Evolutionary conservation across 2,329 filamentous ascomycete genomes (phyloP).

Genomic region (Verticillium nonalfalfae): DNA sequence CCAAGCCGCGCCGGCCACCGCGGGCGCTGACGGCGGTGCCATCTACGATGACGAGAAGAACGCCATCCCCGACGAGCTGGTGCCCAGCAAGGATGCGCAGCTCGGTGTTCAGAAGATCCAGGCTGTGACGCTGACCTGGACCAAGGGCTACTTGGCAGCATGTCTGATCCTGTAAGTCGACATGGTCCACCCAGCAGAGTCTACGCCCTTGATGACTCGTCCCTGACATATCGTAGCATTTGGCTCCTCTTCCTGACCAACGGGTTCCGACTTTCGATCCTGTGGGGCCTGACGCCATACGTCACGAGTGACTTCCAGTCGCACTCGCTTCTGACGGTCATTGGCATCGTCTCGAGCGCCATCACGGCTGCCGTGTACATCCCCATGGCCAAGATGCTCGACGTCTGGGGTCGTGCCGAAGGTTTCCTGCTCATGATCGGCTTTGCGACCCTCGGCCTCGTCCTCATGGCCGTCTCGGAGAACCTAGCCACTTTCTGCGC

Average conservation of each 20-base stretch:
- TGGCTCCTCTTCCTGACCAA: slow-evolving; percentile 41
- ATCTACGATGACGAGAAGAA: not conserved
- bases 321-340: slow-evolving; percentile 59
- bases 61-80: slow-evolving; percentile 1
- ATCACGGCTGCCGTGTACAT: slow-evolving; percentile 30
- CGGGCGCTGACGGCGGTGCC: not conserved
- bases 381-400: slow-evolving; percentile 40
- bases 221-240: not conserved
- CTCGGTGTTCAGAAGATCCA: slow-evolving; percentile 33
- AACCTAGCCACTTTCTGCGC: slow-evolving; percentile 53
- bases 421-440: slow-evolving; percentile 34
- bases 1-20: not conserved
- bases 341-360: slow-evolving; percentile 52
- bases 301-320: slow-evolving; percentile 59
- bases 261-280: slow-evolving; percentile 36
- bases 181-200: not conserved
- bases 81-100: slow-evolving; percentile 16
- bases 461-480: slow-evolving; percentile 56
- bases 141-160: slow-evolving; percentile 24
- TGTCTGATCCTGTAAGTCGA: slow-evolving; percentile 23
- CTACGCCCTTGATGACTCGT: not conserved
- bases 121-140: slow-evolving; percentile 33
- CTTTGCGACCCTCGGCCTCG: slow-evolving; percentile 44
- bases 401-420: slow-evolving; percentile 41
- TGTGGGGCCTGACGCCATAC: slow-evolving; percentile 34